Conservation (phyloP, 2,329 filamentous ascomycete genomes). For the Zopfia rhizophila region DNA sequence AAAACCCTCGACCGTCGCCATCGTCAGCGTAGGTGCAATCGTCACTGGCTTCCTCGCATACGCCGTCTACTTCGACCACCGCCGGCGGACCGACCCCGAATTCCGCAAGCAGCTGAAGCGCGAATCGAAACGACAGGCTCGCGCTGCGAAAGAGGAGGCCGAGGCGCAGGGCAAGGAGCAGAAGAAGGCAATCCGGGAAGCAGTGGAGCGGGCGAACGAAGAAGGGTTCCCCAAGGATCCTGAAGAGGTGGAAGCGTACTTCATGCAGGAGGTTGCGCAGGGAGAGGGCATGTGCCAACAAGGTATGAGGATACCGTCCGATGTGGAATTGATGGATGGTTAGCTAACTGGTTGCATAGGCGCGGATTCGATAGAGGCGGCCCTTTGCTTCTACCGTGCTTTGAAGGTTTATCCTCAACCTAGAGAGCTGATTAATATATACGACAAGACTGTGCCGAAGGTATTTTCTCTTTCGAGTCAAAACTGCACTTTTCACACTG, state of each 20-base stretch:
- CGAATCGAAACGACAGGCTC: slow-evolving; percentile 77
- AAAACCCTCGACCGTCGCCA: slow-evolving; percentile 67
- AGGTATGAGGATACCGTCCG: slow-evolving; percentile 63
- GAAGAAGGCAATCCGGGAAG: slow-evolving; percentile 77
- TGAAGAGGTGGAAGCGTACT: slow-evolving; percentile 94
- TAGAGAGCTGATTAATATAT: slow-evolving; percentile 91
- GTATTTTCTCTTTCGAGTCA: slow-evolving; percentile 60
- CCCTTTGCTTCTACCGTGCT: slow-evolving; percentile 96
- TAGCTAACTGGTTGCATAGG: slow-evolving; percentile 57
- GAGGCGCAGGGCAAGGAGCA: slow-evolving; percentile 72
- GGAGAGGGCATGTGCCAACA: slow-evolving; percentile 86
- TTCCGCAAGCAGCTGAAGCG: slow-evolving; percentile 74
- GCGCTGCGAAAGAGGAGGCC: slow-evolving; percentile 77
- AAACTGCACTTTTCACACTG: slow-evolving; percentile 17
- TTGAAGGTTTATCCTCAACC: slow-evolving; percentile 98
- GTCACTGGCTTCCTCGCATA: slow-evolving; percentile 70
- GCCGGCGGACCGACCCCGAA: slow-evolving; percentile 69
- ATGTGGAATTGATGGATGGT: neutral
- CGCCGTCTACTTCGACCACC: slow-evolving; percentile 74
- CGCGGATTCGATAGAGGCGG: slow-evolving; percentile 79
- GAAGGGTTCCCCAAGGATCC: slow-evolving; percentile 91
- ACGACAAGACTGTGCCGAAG: slow-evolving; percentile 98
- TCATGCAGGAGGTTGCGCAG: slow-evolving; percentile 92
- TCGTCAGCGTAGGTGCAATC: slow-evolving; percentile 67
- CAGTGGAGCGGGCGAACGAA: slow-evolving; percentile 83